Base-by-base conservation (phyloP, 306 rosid genomes). In the Dryas alaskensis region DNA sequence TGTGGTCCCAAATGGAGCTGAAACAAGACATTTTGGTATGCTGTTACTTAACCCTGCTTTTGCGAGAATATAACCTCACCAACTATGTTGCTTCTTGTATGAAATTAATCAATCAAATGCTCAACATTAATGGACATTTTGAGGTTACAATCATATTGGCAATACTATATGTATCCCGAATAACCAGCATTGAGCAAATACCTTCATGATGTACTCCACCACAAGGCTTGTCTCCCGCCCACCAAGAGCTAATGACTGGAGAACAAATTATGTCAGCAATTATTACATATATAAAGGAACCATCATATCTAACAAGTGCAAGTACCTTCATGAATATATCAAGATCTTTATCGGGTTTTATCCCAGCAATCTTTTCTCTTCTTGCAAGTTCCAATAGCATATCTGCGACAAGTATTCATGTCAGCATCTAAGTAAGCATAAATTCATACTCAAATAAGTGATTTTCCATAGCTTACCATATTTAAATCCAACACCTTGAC, bases 261-360 rank as follows among this genome's bases (percentile, higher is more conserved):
- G 61, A 67, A 66, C 64, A 50, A 81, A 70, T 46, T 10, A 27
- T 8, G 5, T 67, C 49, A 60, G 59, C 46, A 47, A 31, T 46
- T 10, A 61, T 12, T 48, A 13, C 49, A 79, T 7, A 43, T 52
- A 58, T 8, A 54, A 74, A 46, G 37, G 57, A 12, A 72, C 27
- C 47, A 49, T 47, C 17, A 59, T 73, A 73, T 42, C 52, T 55
- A 72, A 65, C 31, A 55, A 73, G 60, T 70, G 60, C 78, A 78
- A 31, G 37, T 54, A 86, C 99, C 96, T 95, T 95, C 97, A 95
- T 90, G 85, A 95, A 92, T 83, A 95, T 75, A 81, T 95, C 99
- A 75, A 95, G 99, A 86, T 95, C 99, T 78, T 83, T 92, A 72
- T 95, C 97, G 4, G 99, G 99, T 81, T 90, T 95, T 82, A 95